A percentile compares a stretch with the other conserved stretches of the same genome.
phyloP scores from a whole-genome alignment of 1,139 yeast genomes.

The Candida sp. region DNA sequence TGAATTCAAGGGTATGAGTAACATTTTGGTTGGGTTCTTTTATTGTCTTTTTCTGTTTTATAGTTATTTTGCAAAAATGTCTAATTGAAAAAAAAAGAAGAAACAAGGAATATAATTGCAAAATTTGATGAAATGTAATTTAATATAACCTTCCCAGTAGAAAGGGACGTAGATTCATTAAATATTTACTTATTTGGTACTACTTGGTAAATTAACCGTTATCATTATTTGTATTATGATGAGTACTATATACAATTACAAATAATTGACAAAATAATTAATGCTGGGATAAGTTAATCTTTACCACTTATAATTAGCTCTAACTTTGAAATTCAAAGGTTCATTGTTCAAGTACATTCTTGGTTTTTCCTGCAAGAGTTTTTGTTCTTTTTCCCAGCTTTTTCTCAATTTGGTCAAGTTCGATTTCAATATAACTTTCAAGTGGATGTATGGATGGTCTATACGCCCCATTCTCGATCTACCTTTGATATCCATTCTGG shows the following conservation, averaged over 20 bases:
- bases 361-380: slow-evolving; percentile 42
- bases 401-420: slow-evolving; percentile 58
- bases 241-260: neutral
- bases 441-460: slow-evolving; percentile 74
- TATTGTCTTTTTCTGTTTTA: no score
- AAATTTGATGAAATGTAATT: no score
- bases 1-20: no score
- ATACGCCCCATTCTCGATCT: slow-evolving; percentile 87
- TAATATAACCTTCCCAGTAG: no score
- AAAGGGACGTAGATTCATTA: no score
- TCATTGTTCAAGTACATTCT: slow-evolving; percentile 41
- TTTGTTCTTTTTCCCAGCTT: slow-evolving; percentile 53
- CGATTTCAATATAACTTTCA: slow-evolving; percentile 72
- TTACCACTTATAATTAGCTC: slow-evolving; percentile 44
- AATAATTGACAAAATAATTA: neutral
- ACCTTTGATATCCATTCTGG: slow-evolving; percentile 81
- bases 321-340: slow-evolving; percentile 43
- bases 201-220: no score
- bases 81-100: no score
- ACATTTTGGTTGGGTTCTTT: no score
- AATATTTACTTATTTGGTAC: no score
- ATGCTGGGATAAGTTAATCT: neutral
- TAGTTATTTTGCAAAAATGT: no score
- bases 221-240: neutral
- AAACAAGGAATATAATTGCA: no score